phyloP scores from a whole-genome alignment of 148 eudicot genomes.

The Vaccinium corymbosum region DNA sequence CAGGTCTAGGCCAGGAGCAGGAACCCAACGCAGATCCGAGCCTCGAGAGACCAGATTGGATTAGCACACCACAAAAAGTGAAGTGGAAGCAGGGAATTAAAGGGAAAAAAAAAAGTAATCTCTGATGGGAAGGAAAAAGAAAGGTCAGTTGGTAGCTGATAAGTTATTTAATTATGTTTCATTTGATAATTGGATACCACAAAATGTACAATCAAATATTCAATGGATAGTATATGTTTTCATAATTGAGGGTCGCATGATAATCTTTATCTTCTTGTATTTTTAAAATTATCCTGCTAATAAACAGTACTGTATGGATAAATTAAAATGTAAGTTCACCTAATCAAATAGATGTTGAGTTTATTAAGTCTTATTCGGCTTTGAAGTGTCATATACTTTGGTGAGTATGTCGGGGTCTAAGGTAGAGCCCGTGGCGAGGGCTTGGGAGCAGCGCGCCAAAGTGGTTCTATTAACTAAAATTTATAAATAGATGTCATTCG shows the following conservation, averaged over 20 bases:
- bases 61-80: background rate
- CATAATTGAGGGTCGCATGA: background rate
- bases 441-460: background rate
- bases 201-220: background rate
- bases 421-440: background rate
- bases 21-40: too few relatives aligned
- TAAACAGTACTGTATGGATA: background rate
- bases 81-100: constrained; percentile 1
- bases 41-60: too few relatives aligned
- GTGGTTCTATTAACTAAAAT: too few relatives aligned
- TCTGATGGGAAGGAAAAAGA: background rate
- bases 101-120: background rate
- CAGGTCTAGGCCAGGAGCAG: too few relatives aligned
- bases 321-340: background rate
- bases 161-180: background rate
- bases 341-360: background rate
- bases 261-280: background rate
- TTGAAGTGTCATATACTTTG: background rate
- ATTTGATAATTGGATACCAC: background rate
- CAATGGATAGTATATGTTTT: background rate
- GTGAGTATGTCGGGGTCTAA: background rate
- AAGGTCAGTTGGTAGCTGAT: background rate
- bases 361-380: background rate
- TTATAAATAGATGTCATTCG: background rate
- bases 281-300: background rate